Evolutionary conservation across 2,329 filamentous ascomycete species (phyloP).

Genomic region (Aspergillus brunneoviolaceus): DNA sequence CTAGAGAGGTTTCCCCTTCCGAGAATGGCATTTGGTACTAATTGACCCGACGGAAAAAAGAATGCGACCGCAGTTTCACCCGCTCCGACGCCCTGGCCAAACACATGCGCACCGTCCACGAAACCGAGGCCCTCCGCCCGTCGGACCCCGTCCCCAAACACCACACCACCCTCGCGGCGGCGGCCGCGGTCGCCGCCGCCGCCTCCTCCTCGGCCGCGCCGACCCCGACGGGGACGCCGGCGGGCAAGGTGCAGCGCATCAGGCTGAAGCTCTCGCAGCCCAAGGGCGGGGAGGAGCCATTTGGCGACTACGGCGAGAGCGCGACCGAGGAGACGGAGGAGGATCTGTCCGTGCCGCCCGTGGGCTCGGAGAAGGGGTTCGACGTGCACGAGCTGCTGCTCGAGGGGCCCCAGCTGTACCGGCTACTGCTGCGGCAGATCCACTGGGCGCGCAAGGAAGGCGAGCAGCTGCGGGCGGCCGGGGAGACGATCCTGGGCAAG

Average conservation of each 20-base stretch:
- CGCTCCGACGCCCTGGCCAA: conserved; percentile 93
- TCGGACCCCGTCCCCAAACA: conserved; percentile 48
- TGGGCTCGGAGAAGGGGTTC: conserved; percentile 43
- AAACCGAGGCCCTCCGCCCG: conserved; percentile 88
- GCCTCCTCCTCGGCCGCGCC: conserved; percentile 26
- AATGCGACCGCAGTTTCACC: conserved; percentile 96
- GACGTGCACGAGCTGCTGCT: conserved; percentile 46
- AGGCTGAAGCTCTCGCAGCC: conserved; percentile 43
- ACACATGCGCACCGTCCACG: conserved; percentile 98
- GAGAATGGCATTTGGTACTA: too few species aligned
- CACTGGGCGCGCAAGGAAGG: conserved; percentile 49
- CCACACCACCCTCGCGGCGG: conserved; percentile 29
- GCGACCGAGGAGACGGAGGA: conserved; percentile 35
- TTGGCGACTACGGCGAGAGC: conserved; percentile 29
- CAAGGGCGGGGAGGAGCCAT: conserved; percentile 24
- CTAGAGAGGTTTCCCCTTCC: not conserved
- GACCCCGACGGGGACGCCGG: conserved; percentile 29
- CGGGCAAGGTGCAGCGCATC: conserved; percentile 41
- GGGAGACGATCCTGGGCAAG: conserved; percentile 38
- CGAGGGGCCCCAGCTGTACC: conserved; percentile 44
- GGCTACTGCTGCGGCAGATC: conserved; percentile 48
- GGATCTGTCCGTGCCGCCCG: conserved; percentile 37
- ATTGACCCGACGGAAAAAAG: conserved; percentile 45
- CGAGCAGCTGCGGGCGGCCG: conserved; percentile 39
- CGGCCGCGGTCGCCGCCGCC: conserved; percentile 24